Evolutionary conservation across 306 rosid species (phyloP), one percentile per base, ranked within the genome.

Genomic region (Alnus rubra): DNA sequence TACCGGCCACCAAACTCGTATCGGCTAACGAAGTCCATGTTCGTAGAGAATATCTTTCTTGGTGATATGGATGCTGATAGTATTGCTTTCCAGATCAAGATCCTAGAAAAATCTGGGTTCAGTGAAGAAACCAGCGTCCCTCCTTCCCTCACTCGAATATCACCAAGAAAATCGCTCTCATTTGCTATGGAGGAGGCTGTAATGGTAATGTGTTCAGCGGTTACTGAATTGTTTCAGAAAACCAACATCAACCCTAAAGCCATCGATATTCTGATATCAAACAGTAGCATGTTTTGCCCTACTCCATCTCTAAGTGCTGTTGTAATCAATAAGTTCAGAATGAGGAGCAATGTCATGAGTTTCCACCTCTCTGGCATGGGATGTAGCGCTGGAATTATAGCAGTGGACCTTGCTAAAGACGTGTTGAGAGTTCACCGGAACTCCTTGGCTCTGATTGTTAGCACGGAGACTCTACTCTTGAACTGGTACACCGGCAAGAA

Each of bases 361-460:
- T 90, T 87, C 76, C 75, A 88, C 69, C 82, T 90, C 49, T 86
- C 92, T 14, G 95, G 92, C 12, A 90, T 88, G 92, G 95, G 95
- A 48, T 90, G 92, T 39, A 90, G 95, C 51, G 95, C 95, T 11
- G 92, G 92, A 45, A 28, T 88, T 1, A 80, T 88, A 74, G 65
- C 95, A 2, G 78, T 84, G 49, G 80, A 85, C 72, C 80, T 90
- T 1, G 95, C 92, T 7, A 85, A 84, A 59, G 88, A 89, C 72
- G 79, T 90, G 74, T 78, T 90, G 79, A 89, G 85, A 70, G 92
- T 90, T 75, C 88, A 87, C 35, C 70, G 77, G 44, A 87, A 85
- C 55, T 87, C 92, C 11, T 63, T 88, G 81, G 95, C 92, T 54
- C 78, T 90, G 31, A 86, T 90, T 73, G 89, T 84, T 9, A 88